Base-by-base conservation (phyloP, 306 rosid species). In the Oemleria cerasiformis region DNA sequence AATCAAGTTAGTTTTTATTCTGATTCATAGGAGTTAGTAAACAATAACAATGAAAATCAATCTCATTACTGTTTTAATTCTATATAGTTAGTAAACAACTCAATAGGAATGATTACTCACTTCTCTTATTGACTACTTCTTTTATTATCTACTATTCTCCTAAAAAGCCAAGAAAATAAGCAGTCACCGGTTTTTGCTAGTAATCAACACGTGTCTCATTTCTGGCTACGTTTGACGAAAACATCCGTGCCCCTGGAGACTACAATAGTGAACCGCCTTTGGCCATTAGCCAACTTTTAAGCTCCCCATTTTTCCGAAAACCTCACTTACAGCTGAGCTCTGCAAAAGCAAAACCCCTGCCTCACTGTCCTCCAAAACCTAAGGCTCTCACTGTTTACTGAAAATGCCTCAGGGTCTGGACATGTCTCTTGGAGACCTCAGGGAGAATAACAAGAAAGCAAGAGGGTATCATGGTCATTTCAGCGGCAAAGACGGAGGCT, bases 391-490 rank as follows among this genome's bases (percentile, higher is more conserved):
- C 45, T 17, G 30, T 34, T 67, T 38, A 1, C 14, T 21, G 77
- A 72, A 56, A 63, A 76, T 79, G 81, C 12, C 76, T 55, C n/a
- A 8, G 9, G 34, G 30, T 5, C 81, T 83, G 38, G 79, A 83
- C 77, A 69, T 75, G 81, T 53, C 84, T 13, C 84, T 83, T 20
- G 84, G 72, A 67, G 81, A 76, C 11, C 47, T 83, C 60, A 78
- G 75, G 70, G 40, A 1, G 61, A 20, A 53, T 12, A 60, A 44
- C 57, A 79, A 44, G 61, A 60, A 40, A 30, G 36, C 2, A 30
- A 30, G 30, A 30, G 36, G 36, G 3, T 30, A 30, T 30, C 36
- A 30, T 30, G 36, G 36, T 30, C 36, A 30, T 30, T 30, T 1
- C 36, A 30, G 53, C 36, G 21, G 10, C 16, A 21, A 5, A 51